Percentiles rank a stretch among this genome's conserved stretches.
Evolutionary conservation across 179 eudicot genomes (phyloP).

Genomic region (Beta corolliflora): DNA sequence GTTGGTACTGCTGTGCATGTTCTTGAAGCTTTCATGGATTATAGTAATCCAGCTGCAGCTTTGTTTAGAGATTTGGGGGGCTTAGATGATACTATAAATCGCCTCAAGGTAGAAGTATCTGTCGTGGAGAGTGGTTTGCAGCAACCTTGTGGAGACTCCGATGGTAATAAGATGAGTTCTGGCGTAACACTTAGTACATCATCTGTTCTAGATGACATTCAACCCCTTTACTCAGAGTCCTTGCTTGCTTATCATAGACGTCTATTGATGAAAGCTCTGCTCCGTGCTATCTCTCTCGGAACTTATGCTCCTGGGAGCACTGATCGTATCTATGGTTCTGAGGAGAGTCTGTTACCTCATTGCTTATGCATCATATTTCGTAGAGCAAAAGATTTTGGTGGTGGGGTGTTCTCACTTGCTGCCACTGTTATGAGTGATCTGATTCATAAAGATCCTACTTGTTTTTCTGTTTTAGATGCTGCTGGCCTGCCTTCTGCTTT

Average conservation of each 20-base stretch:
- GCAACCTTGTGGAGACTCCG: conserved; percentile 48
- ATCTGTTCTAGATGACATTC: conserved; percentile 59
- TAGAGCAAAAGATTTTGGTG: conserved; percentile 97
- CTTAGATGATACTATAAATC: conserved; percentile 85
- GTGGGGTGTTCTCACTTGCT: conserved; percentile 96
- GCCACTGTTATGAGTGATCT: conserved; percentile 97
- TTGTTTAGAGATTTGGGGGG: conserved; percentile 97
- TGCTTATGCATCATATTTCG: conserved; percentile 81
- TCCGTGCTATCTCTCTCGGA: conserved; percentile 95
- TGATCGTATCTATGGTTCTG: conserved; percentile 82
- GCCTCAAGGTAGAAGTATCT: conserved; percentile 81
- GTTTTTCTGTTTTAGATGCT: conserved; percentile 77
- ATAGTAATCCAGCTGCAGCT: conserved; percentile 98
- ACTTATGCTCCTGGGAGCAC: conserved; percentile 95
- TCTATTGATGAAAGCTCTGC: conserved; percentile 82
- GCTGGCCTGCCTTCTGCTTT: conserved; percentile 93
- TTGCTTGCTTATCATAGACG: conserved; percentile 85
- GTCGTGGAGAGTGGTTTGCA: conserved; percentile 60
- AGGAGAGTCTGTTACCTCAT: conserved; percentile 90
- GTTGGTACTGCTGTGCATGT: conserved; percentile 97
- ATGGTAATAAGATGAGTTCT: conserved; percentile 33
- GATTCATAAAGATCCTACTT: conserved; percentile 96
- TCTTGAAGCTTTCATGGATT: conserved; percentile 97
- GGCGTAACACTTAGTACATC: conserved; percentile 41
- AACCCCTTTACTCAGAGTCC: conserved; percentile 83